Evolutionary conservation across 192 early-diverging fungal species (phyloP), one percentile per base, ranked within the genome.

Genomic region (Rhizoclosmatium sp.): DNA sequence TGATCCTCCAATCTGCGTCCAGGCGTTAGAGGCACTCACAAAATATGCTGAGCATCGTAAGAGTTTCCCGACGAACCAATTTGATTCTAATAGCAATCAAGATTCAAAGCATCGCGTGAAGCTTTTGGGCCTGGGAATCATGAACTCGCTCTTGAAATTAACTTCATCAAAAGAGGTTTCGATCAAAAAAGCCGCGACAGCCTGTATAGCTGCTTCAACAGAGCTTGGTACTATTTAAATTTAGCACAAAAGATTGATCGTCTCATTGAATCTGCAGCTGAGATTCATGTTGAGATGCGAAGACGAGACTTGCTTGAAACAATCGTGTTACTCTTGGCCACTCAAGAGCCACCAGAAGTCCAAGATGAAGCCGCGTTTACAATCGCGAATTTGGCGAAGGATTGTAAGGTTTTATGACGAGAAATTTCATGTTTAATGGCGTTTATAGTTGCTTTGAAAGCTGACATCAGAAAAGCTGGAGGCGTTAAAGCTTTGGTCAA

Each of bases 291-390:
- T 2, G 87, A 90, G 44, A 83, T 90, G 80, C 65, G 86, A 46
- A 69, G 78, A 65, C 65, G 59, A 64, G 85, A 90, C 40, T 76
- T 90, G 14, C 78, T 88, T 4, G 69, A 81, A 40, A 61, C 76
- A 14, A 61, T 90, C 40, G 82, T 90, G 42, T 42, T 58, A 9
- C 69, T 89, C 0, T 72, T 88, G 7, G 49, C 40, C 1, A 39
- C 67, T 9, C 84, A 88, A 31, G 84, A 90, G 76, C 59, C 77
- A 3, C 81, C 82, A 2, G 89, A 90, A 75, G 84, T 89, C 19
- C 84, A 85, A 62, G 89, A 90, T 59, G 89, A 90, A 58, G 89
- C 89, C 4, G 87, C 89, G 3, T 86, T 88, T 69, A 79, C 81
- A 2, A 65, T 90, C 3, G 81, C 87, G 1, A 90, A 86, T 72